Base-by-base conservation (phyloP, 805 yeast species). In the Suhomyces sp. region DNA sequence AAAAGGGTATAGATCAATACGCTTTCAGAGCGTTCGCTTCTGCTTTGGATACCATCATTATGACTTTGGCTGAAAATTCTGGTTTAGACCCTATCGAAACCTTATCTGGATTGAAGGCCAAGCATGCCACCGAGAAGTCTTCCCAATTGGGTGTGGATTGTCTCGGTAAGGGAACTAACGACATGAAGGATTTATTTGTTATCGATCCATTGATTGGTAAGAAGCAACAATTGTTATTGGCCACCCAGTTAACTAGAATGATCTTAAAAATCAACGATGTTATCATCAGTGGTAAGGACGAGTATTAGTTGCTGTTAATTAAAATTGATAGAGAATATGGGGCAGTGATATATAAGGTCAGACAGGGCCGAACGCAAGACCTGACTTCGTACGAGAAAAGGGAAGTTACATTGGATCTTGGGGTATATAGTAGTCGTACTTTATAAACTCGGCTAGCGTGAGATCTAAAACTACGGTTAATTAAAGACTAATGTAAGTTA, bases 231-330 rank as follows among this genome's bases (percentile, higher is more conserved):
- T 76, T 93, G 48, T 68, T 87, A 58, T 74, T 93, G 60, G 98
- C 98, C 31, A 93, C 99, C 10, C 99, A 93, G 68, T 76, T 93
- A 59, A 88, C 97, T 38, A 80, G 98, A 69, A 93, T 93, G 98
- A 88, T 93, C 44, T 75, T 93, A 58, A 93, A 93, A 73, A 93
- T 93, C 58, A 95, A 93, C 63, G 91, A 91, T 61, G 98, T 93
- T 40, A 93, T 93, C 53, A 82, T 91, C 48, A 84, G 84, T 53
- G 95, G 95, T 28, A 82, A 81, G 56, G 91, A 83, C 54, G 86
- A 77, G 44, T 81, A 79, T 53, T 81, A 58, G 39, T 16, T n/a
- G n/a, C n/a, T n/a, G n/a, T n/a, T n/a, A n/a, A n/a, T n/a, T n/a
- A n/a, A n/a, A n/a, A n/a, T n/a, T n/a, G n/a, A n/a, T n/a, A n/a